phyloP scores from a whole-genome alignment of 768 basidiomycete species.

The Leccinum longicurvipes region DNA sequence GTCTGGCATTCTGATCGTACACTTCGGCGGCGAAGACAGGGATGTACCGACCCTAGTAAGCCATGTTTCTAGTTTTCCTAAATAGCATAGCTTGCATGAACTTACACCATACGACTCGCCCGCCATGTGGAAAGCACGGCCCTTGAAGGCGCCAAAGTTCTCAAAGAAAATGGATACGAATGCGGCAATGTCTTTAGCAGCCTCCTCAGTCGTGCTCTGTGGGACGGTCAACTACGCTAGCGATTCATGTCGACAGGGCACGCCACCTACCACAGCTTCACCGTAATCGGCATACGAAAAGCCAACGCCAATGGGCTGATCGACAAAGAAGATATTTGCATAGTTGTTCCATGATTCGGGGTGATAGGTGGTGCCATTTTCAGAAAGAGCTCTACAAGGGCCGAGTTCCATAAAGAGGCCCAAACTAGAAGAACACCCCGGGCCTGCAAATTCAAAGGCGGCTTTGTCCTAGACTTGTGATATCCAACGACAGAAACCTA shows the following conservation, averaged over 20 bases:
- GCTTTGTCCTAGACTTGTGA: neutral
- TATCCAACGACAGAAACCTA: slow-evolving; percentile 26
- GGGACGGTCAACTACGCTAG: neutral
- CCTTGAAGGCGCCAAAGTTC: slow-evolving; percentile 67
- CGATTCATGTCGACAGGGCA: neutral
- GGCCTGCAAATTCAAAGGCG: slow-evolving; percentile 28
- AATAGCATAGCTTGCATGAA: neutral
- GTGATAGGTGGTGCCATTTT: slow-evolving; percentile 50
- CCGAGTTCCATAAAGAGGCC: slow-evolving; percentile 75
- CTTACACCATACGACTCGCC: slow-evolving; percentile 54
- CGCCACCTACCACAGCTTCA: slow-evolving; percentile 35
- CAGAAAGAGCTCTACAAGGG: slow-evolving; percentile 60
- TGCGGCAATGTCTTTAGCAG: slow-evolving; percentile 65
- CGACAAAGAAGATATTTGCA: slow-evolving; percentile 49
- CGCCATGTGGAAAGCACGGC: slow-evolving; percentile 58
- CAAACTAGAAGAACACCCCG: slow-evolving; percentile 54
- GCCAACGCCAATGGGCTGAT: slow-evolving; percentile 44
- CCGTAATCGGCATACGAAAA: slow-evolving; percentile 46
- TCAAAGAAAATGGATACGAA: slow-evolving; percentile 76
- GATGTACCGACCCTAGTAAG: slow-evolving; percentile 47
- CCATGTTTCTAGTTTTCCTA: neutral
- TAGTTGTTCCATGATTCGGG: slow-evolving; percentile 67
- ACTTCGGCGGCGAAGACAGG: slow-evolving; percentile 49
- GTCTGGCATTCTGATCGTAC: slow-evolving; percentile 44
- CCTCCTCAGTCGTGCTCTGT: slow-evolving; percentile 62